Evolutionary conservation across 1,284 basidiomycete genomes (phyloP).

Genomic region (Melanopsichium pennsylvanicum): DNA sequence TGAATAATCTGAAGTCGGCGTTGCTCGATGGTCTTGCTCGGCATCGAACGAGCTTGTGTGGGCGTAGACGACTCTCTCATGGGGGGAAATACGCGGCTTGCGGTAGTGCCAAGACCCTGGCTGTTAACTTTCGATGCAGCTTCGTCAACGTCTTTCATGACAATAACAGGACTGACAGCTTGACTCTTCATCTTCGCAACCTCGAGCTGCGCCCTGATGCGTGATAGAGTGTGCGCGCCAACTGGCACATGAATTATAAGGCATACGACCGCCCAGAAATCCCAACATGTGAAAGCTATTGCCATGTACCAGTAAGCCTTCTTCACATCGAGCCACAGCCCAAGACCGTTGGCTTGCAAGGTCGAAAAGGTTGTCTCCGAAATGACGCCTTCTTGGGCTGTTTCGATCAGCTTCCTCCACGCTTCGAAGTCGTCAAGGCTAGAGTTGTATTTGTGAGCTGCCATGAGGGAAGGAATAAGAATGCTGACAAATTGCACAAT

Average conservation of each 20-base stretch:
- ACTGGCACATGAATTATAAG: slow-evolving; percentile 8
- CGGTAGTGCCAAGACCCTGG: neutral
- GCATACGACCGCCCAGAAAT: slow-evolving; percentile 14
- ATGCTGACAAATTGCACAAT: slow-evolving; percentile 7
- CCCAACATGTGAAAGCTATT: slow-evolving; percentile 11
- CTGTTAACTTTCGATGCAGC: too few species aligned
- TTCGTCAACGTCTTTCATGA: too few species aligned
- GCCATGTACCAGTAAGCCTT: slow-evolving; percentile 18
- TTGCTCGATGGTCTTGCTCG: neutral
- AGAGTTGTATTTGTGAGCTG: neutral
- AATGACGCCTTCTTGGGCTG: neutral
- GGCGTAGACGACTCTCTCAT: neutral
- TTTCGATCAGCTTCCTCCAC: neutral
- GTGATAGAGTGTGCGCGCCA: slow-evolving; percentile 23
- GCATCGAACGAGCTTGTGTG: neutral
- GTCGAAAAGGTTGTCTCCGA: neutral
- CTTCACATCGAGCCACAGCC: slow-evolving; percentile 20
- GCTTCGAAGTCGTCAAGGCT: neutral
- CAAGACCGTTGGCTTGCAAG: neutral
- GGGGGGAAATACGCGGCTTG: slow-evolving; percentile 20
- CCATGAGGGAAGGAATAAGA: slow-evolving; percentile 7
- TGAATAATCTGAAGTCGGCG: slow-evolving; percentile 15
- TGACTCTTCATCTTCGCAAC: neutral
- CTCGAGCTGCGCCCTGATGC: slow-evolving; percentile 12
- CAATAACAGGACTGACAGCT: neutral